Evolutionary conservation across 2,329 filamentous ascomycete genomes (phyloP), one percentile per base, ranked within the genome.

Genomic region (Neopestalotiopsis sp.): DNA sequence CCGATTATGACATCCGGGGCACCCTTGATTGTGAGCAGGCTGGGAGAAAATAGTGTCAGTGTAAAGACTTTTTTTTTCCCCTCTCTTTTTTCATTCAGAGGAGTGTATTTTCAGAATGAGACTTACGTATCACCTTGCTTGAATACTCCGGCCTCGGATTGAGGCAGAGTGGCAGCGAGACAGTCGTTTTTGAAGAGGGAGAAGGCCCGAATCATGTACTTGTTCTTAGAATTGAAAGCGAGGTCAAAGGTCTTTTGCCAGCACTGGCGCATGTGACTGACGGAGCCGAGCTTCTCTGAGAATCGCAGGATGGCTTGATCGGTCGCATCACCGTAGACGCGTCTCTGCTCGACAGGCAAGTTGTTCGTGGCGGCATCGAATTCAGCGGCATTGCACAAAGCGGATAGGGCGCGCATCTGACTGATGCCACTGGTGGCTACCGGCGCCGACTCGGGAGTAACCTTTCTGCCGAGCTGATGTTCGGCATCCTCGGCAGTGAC

Each of bases 161-260:
- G 67, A 0, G 82, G 77, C 4, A 87, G 71, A 1, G 83, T 84
- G n/a, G 78, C 68, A 2, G 70, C 61, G 42, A 83, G 72, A 17
- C 80, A 80, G 49, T 81, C 78, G n/a, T 78, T 76, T 38, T 81
- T 76, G 2, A 78, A 79, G 53, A 86, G 72, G 2, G 83, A 83
- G 63, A 91, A 87, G 0, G 90, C 86, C 42, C 89, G 86, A 67
- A 94, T 87, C 89, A 94, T 94, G 76, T 90, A 94, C 79, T 95
- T 95, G 81, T 94, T 94, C 83, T 93, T 93, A 80, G 91, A 93
- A 81, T 94, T 94, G 79, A 95, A 95, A 0, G 91, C 88, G 34
- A 93, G 82, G 67, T 92, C 89, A 73, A 90, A 94, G 1, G 87
- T 85, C 66, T 87, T 90, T 65, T 86, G 86, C 91, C 91, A 94